phyloP scores from a whole-genome alignment of 176 grass and related monocot species.

The Hordeum vulgare region MorexV3_pseudomolecules_assembly NC_058521.1:597878764-597879263 shows the following conservation, averaged over 20 bases:
- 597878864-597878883: too few species aligned
- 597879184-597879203: conserved; percentile 98
- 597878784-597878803: background rate
- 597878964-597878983: background rate
- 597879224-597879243: conserved; percentile 77
- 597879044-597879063: background rate
- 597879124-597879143: background rate
- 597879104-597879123: background rate
- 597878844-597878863: too few species aligned
- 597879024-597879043: background rate
- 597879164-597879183: conserved; percentile 98
- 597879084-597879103: background rate
- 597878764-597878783: background rate
- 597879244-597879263: conserved; percentile 90
- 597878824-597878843: background rate
- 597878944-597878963: too few species aligned
- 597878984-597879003: background rate
- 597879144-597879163: conserved; percentile 39
- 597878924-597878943: too few species aligned
- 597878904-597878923: too few species aligned
- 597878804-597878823: background rate
- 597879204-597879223: conserved; percentile 92
- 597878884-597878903: too few species aligned
- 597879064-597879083: background rate
- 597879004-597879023: background rate